Evolutionary conservation across 108 stramenopile genomes (phyloP), one percentile per base, ranked within the genome.

Genomic region (Thalassiosira profunda): DNA sequence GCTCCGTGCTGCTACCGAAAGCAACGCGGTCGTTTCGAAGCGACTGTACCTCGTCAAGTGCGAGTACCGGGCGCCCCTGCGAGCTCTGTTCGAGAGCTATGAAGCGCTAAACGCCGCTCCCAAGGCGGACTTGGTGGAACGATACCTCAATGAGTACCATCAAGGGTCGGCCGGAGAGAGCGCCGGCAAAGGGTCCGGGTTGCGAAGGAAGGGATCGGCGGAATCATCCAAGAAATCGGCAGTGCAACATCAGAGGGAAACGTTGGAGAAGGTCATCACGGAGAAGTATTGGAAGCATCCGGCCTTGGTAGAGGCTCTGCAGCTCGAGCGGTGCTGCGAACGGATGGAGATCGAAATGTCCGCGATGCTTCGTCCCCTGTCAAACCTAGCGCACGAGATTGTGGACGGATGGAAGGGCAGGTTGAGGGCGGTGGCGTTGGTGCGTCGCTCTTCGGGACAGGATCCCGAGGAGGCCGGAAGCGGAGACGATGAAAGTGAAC

Each of bases 41-140:
- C 89, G 94, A 7, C 47, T 95, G 48, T 93, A 95, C 52, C 65
- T 95, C 44, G 91, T 95, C 54, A 95, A 95, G 66, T 87, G 86
- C 47, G 94, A 95, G 54, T 95, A 95, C 55, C 89, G 94, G 9
- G 91, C 90, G 29, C 94, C 94, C 4, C 78, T 95, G 41, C 91
- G 94, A 47, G 84, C 89, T 20, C 85, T 88, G 64, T 68, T 89
- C 75, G 94, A 95, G 69, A 85, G 85, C 57, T 92, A 91, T 72
- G 76, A 76, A 59, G 73, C 86, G 6, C 52, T 92, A 12, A 74
- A 83, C 38, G 76, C 84, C n/a, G 94, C 94, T 9, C 94, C 94
- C 6, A 66, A 81, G 40, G 62, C 86, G 63, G 82, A 83, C 21
- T 25, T 93, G 21, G 94, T 95, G 29, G 80, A 90, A 21, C 18